A percentile compares a stretch with the other conserved stretches of the same genome.
phyloP scores from a whole-genome alignment of 257 asterid genomes.

The Nemophila menziesii region DNA sequence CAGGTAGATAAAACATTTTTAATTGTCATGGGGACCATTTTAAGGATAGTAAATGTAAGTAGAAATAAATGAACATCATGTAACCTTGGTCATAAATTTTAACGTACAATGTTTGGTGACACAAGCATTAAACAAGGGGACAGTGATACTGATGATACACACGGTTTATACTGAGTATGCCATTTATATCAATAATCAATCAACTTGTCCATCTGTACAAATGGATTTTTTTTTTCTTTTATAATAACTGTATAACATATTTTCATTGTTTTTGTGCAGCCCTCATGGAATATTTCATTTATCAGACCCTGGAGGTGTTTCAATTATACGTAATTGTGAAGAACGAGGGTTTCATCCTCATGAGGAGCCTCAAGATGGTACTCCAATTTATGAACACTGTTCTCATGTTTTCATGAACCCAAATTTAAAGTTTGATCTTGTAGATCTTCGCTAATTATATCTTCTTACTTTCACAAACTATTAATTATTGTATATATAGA shows the following conservation, averaged over 20 bases:
- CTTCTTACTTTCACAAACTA: neutral
- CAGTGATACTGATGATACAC: neutral
- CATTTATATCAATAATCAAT: too few species aligned
- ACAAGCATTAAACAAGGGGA: neutral
- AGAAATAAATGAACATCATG: too few species aligned
- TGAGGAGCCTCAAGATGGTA: slow-evolving; percentile 87
- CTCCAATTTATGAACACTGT: slow-evolving; percentile 76
- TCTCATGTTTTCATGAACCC: slow-evolving; percentile 82
- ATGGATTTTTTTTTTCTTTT: too few species aligned
- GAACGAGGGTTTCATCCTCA: slow-evolving; percentile 96
- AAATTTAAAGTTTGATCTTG: slow-evolving; percentile 57
- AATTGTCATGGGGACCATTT: too few species aligned
- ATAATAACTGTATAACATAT: too few species aligned
- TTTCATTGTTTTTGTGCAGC: slow-evolving; percentile 26
- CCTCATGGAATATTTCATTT: slow-evolving; percentile 96
- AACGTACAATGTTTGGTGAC: neutral
- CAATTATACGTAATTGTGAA: slow-evolving; percentile 64
- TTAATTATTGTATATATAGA: neutral
- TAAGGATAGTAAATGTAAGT: too few species aligned
- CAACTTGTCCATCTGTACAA: too few species aligned
- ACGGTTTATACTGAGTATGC: neutral
- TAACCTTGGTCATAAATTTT: neutral
- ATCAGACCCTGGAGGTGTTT: slow-evolving; percentile 80
- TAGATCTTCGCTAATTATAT: slow-evolving; percentile 78
- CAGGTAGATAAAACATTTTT: too few species aligned